phyloP scores from a whole-genome alignment of 352 stramenopile genomes.

The Pythium guiyangense region DNA sequence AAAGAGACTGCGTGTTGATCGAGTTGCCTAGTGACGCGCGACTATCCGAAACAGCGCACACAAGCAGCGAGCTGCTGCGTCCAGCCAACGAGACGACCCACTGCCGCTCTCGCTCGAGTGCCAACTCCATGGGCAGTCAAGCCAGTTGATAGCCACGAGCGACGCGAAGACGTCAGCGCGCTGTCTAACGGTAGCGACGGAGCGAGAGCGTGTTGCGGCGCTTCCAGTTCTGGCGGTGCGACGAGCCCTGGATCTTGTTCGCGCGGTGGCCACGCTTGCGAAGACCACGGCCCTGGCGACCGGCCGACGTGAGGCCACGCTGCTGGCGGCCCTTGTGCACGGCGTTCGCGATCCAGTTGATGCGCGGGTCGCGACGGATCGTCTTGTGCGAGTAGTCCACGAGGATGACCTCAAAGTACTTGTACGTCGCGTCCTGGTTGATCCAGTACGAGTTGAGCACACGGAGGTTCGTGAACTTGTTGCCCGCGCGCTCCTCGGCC shows the following conservation, averaged over 20 bases:
- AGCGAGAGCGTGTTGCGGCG: slow-evolving; percentile 98
- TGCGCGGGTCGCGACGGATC: slow-evolving; percentile 98
- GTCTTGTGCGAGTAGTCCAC: slow-evolving; percentile 97
- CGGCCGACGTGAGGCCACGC: slow-evolving; percentile 97
- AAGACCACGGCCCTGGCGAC: slow-evolving; percentile 95
- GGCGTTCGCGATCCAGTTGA: slow-evolving; percentile 99
- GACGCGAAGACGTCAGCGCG: slow-evolving; percentile 4
- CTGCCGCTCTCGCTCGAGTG: slow-evolving; percentile 6
- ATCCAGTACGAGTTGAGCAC: slow-evolving; percentile 99
- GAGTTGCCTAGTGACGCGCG: background rate
- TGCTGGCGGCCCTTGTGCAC: slow-evolving; percentile 99
- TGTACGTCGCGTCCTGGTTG: slow-evolving; percentile 99
- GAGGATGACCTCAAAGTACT: slow-evolving; percentile 99
- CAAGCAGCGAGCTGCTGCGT: background rate
- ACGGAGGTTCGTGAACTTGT: slow-evolving; percentile 97
- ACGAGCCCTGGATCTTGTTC: slow-evolving; percentile 99
- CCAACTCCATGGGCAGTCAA: background rate
- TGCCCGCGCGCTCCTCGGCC: slow-evolving; percentile 97
- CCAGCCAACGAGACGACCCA: background rate
- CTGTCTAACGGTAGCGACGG: slow-evolving; percentile 95
- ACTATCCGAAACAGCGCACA: background rate
- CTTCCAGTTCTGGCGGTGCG: slow-evolving; percentile 97
- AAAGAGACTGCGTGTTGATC: slow-evolving; percentile 8
- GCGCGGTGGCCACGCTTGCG: slow-evolving; percentile 98
- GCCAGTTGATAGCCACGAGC: slow-evolving; percentile 13